Conservation (phyloP, 768 basidiomycete species). For the Termitomyces sp. region DNA sequence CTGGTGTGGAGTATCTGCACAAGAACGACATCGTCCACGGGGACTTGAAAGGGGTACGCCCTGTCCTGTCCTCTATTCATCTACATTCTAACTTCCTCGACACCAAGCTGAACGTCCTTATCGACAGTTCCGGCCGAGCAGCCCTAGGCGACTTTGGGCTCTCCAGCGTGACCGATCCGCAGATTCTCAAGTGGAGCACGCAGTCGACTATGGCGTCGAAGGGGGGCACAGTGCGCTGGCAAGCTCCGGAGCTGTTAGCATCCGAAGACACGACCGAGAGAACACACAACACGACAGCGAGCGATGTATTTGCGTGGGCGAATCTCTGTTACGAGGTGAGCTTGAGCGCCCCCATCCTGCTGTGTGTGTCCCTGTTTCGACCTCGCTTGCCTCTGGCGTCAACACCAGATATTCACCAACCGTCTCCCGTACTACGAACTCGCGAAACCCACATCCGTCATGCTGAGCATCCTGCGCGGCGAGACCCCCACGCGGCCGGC, state of each 20-base stretch:
- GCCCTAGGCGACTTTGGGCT: neutral
- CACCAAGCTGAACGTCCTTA: neutral
- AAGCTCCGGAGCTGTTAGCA: neutral
- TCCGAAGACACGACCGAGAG: neutral
- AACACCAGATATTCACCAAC: neutral
- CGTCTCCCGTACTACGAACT: neutral
- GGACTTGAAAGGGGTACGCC: constrained; percentile 1
- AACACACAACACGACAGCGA: neutral
- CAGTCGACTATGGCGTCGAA: neutral
- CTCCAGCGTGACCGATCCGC: neutral
- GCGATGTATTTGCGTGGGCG: constrained; percentile 5
- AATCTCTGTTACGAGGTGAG: constrained; percentile 1
- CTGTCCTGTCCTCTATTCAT: neutral
- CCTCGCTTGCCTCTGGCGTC: neutral
- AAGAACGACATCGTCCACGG: constrained; percentile 3
- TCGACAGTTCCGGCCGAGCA: neutral
- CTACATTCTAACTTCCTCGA: too few relatives aligned
- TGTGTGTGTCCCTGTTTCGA: neutral
- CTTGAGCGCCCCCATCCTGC: neutral
- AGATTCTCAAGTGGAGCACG: neutral
- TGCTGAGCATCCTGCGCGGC: neutral
- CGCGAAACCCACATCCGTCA: neutral
- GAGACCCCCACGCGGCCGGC: neutral
- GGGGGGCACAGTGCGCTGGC: constrained; percentile 1
- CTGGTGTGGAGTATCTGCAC: constrained; percentile 3